Base-by-base conservation (phyloP, 768 basidiomycete species). In the Lactarius trivialis region DNA sequence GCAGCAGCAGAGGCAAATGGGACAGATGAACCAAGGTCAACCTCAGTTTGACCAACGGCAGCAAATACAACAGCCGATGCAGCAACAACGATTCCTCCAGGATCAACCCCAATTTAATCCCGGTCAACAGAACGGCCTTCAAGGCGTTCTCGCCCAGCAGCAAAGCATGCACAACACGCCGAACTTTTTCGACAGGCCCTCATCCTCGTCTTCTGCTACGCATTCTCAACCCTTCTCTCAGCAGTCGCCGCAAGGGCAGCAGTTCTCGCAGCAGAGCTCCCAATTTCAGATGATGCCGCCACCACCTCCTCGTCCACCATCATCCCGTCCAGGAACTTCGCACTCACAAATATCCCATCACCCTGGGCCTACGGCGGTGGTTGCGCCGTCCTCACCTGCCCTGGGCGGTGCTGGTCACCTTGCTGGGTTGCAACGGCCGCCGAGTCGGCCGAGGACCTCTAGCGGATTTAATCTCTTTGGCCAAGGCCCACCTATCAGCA, bases 371-470 rank as follows among this genome's bases (percentile, higher is more conserved):
- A 19, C 45, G n/a, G 7, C 56, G 2, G 63, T 33, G 14, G 55
- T 49, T 24, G 21, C 64, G 11, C 65, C 63, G 7, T 60, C 58
- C 19, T 65, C 65, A 15, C 63, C 63, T 2, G 64, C 65, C 24
- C 34, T 65, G 9, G 59, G 59, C 0, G 43, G 34, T 28, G 63
- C 54, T 53, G 49, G 43, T 34, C 63, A 45, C 11, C 67, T 67
- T 24, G 58, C 64, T 9, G 63, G 63, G 8, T 67, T 69, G 53
- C 68, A 72, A 30, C 73, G 72, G 4, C 68, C 70, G 24, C 72
- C 73, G 17, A 68, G 72, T 58, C 70, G 71, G 51, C 68, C 69
- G 19, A 63, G 65, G 21, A 66, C 68, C 32, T 62, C 68, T n/a
- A 70, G 66, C 45, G 68, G 61, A 58, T 68, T 65, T 57, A 56